phyloP scores from a whole-genome alignment of 805 yeast species.

The Zygosaccharomyces bisporus region DNA sequence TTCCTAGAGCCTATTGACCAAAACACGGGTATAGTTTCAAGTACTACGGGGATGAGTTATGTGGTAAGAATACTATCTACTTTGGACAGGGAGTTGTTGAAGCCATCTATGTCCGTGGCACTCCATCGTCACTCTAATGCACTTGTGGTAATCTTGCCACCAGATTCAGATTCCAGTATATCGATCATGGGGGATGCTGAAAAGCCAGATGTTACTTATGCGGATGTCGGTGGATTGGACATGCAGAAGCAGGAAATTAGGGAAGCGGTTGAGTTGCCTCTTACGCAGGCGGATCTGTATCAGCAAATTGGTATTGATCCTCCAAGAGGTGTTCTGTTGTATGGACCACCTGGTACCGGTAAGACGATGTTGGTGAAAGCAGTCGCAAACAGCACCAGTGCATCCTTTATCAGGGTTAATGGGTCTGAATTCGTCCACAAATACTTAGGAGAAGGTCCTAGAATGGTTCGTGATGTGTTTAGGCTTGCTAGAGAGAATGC shows the following conservation, averaged over 20 bases:
- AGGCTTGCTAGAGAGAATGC: constrained; percentile 95
- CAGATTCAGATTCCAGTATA: constrained; percentile 96
- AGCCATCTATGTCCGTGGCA: constrained; percentile 94
- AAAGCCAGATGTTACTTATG: constrained; percentile 87
- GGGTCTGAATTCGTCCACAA: constrained; percentile 99
- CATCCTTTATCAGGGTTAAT: constrained; percentile 92
- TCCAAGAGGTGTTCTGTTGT: constrained; percentile 93
- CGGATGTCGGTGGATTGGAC: constrained; percentile 98
- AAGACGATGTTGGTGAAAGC: constrained; percentile 99
- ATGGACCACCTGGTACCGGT: constrained; percentile 99
- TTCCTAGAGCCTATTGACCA: constrained; percentile 96
- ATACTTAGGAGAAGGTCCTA: constrained; percentile 97
- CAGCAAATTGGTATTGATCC: constrained; percentile 98
- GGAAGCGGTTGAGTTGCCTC: constrained; percentile 96
- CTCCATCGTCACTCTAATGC: constrained; percentile 98
- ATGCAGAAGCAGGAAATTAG: constrained; percentile 99
- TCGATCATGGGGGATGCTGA: constrained; percentile 93
- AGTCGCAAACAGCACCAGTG: constrained; percentile 94
- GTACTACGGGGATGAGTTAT: constrained; percentile 96
- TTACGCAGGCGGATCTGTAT: constrained; percentile 92
- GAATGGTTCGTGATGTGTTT: constrained; percentile 99
- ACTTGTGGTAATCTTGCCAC: constrained; percentile 93
- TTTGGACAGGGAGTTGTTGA: constrained; percentile 87
- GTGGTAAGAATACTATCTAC: constrained; percentile 95
- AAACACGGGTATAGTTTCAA: constrained; percentile 92